Conservation (phyloP, 768 basidiomycete species). For the Russula vinacea region DNA sequence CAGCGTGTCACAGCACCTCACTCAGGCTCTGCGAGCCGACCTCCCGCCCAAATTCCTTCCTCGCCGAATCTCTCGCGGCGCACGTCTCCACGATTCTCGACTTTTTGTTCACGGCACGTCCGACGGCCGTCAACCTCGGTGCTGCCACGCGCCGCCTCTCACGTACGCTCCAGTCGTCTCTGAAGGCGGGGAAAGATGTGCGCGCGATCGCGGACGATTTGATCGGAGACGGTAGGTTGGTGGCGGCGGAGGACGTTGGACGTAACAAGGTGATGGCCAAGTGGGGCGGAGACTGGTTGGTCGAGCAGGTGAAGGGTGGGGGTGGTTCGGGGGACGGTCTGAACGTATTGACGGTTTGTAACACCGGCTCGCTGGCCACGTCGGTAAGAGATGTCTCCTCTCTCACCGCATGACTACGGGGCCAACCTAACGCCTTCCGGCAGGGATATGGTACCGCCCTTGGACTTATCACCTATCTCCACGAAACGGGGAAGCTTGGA, state of each 20-base stretch:
- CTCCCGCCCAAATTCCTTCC: constrained; percentile 54
- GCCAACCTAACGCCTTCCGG: constrained; percentile 4
- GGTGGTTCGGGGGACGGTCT: constrained; percentile 48
- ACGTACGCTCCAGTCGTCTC: constrained; percentile 42
- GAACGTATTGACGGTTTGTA: constrained; percentile 91
- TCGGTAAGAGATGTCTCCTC: constrained; percentile 53
- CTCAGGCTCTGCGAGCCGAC: constrained; percentile 46
- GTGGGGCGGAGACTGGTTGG: constrained; percentile 83
- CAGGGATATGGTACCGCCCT: constrained; percentile 96
- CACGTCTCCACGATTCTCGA: constrained; percentile 61
- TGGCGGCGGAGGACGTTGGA: constrained; percentile 86
- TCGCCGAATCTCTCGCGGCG: constrained; percentile 48
- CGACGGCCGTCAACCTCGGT: constrained; percentile 94
- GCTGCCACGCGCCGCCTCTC: constrained; percentile 75
- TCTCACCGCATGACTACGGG: neutral
- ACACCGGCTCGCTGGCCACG: constrained; percentile 94
- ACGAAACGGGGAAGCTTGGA: constrained; percentile 71
- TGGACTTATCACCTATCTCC: constrained; percentile 87
- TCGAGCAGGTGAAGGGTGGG: constrained; percentile 45
- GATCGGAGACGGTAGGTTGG: constrained; percentile 62
- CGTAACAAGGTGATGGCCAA: constrained; percentile 84
- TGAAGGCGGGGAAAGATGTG: constrained; percentile 43
- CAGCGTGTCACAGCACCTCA: constrained; percentile 64
- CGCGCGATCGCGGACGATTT: constrained; percentile 51
- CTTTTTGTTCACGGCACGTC: constrained; percentile 81